These are phyloP conservation scores for Ambrosia artemisiifolia DNA, from an alignment of 129 eudicot genomes.

Conservation along the genomic window DNA sequence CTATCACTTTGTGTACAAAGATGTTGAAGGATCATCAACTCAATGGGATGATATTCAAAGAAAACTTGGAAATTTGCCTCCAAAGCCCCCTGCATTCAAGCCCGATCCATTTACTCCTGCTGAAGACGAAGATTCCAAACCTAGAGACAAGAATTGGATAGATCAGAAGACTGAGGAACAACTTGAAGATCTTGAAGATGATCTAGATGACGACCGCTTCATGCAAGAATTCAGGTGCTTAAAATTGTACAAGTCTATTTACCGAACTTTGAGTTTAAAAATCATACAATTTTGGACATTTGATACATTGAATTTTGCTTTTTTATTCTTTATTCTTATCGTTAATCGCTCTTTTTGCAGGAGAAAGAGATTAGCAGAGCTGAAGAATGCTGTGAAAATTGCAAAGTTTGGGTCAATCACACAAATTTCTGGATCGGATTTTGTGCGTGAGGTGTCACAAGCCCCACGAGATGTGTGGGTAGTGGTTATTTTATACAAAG, in stretches of 20 bases:
- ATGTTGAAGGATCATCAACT: conserved; percentile 79
- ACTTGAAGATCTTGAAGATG: conserved; percentile 96
- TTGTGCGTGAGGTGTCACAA: conserved; percentile 93
- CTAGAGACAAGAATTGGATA: conserved; percentile 73
- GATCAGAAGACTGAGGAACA: conserved; percentile 83
- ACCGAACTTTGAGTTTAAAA: neutral
- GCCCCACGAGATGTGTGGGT: conserved; percentile 95
- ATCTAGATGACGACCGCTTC: conserved; percentile 82
- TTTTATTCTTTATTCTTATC: neutral
- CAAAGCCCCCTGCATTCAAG: conserved; percentile 73
- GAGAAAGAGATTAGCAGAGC: conserved; percentile 90
- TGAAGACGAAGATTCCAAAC: conserved; percentile 68
- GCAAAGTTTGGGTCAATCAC: conserved; percentile 79
- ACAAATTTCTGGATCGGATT: conserved; percentile 94
- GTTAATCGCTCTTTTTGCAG: conserved; percentile 30
- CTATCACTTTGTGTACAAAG: conserved; percentile 86
- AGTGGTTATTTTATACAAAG: conserved; percentile 76
- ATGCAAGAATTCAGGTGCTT: conserved; percentile 76
- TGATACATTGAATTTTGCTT: neutral
- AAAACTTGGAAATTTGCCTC: conserved; percentile 80
- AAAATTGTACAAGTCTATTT: neutral
- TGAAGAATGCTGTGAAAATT: conserved; percentile 70
- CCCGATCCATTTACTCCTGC: conserved; percentile 78
- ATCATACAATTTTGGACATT: neutral
- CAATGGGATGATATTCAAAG: conserved; percentile 94